A percentile compares a stretch with the other conserved stretches of the same genome.
Evolutionary conservation across 2,329 filamentous ascomycete species (phyloP).

Genomic region (Aspergillus melleus): DNA sequence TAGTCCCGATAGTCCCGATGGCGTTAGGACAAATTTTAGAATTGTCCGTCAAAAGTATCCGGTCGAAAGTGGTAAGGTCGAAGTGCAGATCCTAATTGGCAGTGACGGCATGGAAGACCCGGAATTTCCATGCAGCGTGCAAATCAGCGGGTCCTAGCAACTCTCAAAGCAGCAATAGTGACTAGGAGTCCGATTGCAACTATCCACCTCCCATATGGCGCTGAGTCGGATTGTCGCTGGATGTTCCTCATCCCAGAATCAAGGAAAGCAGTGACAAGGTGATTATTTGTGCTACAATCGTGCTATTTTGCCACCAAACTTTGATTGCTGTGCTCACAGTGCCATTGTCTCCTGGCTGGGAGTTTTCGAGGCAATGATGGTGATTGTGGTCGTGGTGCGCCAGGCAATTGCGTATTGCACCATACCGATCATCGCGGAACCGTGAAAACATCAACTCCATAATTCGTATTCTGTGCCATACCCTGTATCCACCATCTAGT

Average conservation of each 20-base stretch:
- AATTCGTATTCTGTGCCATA: background rate
- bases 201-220: background rate
- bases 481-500: conserved; percentile 10
- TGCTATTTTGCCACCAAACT: background rate
- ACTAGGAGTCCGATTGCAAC: background rate
- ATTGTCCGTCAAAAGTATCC: background rate
- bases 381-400: background rate
- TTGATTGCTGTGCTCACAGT: background rate
- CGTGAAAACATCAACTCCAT: background rate
- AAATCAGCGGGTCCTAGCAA: background rate
- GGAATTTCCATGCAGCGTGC: conserved; percentile 1
- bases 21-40: background rate
- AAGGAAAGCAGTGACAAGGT: background rate
- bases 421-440: background rate
- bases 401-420: background rate
- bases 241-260: background rate
- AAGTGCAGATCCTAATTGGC: conserved; percentile 11
- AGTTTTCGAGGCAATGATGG: background rate
- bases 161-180: background rate
- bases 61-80: conserved; percentile 4
- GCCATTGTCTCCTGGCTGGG: background rate
- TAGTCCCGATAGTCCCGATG: background rate
- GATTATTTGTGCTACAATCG: background rate
- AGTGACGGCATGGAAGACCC: conserved; percentile 1
- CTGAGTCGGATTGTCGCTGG: background rate